A percentile compares a stretch with the other conserved stretches of the same genome.
These are phyloP conservation scores for Helichrysum umbraculigerum DNA, from an alignment of 129 eudicot species.

Conservation along the genomic window DNA sequence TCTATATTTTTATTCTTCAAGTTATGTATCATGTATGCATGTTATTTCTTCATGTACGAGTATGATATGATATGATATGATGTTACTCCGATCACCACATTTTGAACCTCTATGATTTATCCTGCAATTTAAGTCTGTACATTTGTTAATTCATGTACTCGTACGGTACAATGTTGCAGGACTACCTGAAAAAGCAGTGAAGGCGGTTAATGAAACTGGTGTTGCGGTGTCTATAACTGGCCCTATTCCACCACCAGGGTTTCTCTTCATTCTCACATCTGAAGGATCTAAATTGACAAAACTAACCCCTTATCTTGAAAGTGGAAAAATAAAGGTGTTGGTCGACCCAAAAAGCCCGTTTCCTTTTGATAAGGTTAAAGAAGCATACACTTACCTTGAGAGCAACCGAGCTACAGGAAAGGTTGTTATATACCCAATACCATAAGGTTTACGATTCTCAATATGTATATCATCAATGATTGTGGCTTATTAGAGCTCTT, in stretches of 20 bases:
- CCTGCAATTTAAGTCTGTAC: neutral
- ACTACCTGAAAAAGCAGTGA: constrained; percentile 69
- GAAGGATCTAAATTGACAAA: constrained; percentile 66
- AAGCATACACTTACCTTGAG: constrained; percentile 84
- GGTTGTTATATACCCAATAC: constrained; percentile 74
- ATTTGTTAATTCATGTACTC: no score
- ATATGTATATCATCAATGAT: neutral
- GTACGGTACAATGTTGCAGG: constrained; percentile 34
- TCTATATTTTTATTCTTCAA: no score
- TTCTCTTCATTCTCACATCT: constrained; percentile 70
- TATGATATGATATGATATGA: no score
- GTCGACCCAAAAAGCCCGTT: constrained; percentile 81
- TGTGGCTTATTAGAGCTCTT: no score
- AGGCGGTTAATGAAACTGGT: constrained; percentile 82
- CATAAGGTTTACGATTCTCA: constrained; percentile 35
- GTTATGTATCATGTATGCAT: no score
- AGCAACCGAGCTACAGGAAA: constrained; percentile 80
- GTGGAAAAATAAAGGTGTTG: constrained; percentile 78
- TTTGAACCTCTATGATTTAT: neutral
- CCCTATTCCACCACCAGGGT: constrained; percentile 71
- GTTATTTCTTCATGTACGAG: no score
- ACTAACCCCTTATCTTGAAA: constrained; percentile 71
- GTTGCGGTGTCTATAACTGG: constrained; percentile 69
- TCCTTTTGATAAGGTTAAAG: constrained; percentile 70
- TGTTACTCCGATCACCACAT: no score